Conservation (phyloP, 805 yeast genomes). For the Clavispora carvajalis region DNA sequence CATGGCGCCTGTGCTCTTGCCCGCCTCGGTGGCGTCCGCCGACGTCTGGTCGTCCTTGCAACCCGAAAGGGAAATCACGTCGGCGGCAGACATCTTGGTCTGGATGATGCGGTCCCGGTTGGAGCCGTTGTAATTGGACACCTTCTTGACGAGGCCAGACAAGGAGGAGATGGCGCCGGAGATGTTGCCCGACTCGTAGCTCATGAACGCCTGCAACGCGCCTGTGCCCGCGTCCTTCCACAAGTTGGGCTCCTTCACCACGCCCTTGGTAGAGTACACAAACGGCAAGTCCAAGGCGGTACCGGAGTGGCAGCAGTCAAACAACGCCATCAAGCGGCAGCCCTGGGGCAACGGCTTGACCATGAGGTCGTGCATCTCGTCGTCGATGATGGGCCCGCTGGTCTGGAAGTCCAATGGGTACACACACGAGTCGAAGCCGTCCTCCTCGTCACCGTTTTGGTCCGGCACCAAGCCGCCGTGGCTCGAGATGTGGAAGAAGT, state of each 20-base stretch:
- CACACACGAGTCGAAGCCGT: constrained; percentile 66
- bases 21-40: constrained; percentile 74
- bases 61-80: constrained; percentile 70
- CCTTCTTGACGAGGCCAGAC: constrained; percentile 30
- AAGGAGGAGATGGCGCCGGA: constrained; percentile 35
- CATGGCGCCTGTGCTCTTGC: constrained; percentile 78
- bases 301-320: constrained; percentile 86
- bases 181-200: constrained; percentile 26
- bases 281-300: constrained; percentile 77
- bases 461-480: constrained; percentile 79
- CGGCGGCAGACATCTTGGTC: constrained; percentile 68
- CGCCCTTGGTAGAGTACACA: constrained; percentile 77
- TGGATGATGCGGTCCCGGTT: constrained; percentile 32
- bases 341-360: constrained; percentile 69
- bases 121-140: constrained; percentile 13
- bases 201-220: constrained; percentile 35
- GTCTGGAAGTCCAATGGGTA: constrained; percentile 69
- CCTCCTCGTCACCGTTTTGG: constrained; percentile 68
- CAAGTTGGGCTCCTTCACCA: constrained; percentile 73
- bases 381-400: constrained; percentile 69
- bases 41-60: constrained; percentile 77
- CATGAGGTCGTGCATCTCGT: constrained; percentile 64
- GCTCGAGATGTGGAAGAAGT: constrained; percentile 81
- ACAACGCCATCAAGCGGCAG: constrained; percentile 70
- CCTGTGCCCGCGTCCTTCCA: constrained; percentile 72